Conservation (phyloP, 2,329 filamentous ascomycete genomes). For the Thermomyces lanuginosus region DNA sequence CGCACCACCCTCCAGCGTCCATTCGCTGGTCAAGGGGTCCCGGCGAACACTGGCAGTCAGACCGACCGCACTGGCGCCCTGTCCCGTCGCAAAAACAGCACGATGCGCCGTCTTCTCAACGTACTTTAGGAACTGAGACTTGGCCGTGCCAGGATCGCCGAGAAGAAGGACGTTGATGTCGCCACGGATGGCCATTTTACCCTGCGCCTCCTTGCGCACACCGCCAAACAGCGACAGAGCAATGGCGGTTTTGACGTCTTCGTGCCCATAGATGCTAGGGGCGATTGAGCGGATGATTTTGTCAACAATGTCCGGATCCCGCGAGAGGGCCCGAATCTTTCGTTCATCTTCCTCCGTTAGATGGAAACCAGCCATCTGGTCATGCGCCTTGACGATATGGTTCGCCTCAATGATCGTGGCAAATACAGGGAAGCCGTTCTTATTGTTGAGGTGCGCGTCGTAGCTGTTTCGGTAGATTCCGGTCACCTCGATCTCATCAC, state of each 20-base stretch:
- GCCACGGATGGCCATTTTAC: slow-evolving; percentile 77
- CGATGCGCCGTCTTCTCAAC: slow-evolving; percentile 94
- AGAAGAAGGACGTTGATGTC: slow-evolving; percentile 96
- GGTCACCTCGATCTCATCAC: slow-evolving; percentile 93
- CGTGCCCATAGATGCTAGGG: slow-evolving; percentile 92
- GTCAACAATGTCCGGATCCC: slow-evolving; percentile 81
- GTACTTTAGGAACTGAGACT: slow-evolving; percentile 94
- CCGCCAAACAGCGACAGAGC: slow-evolving; percentile 89
- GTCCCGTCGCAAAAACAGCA: slow-evolving; percentile 92
- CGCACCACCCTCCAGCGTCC: slow-evolving; percentile 92
- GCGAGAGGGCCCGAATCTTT: slow-evolving; percentile 69
- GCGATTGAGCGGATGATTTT: slow-evolving; percentile 87
- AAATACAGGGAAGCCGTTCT: slow-evolving; percentile 96
- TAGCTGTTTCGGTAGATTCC: slow-evolving; percentile 98
- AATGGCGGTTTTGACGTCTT: slow-evolving; percentile 91
- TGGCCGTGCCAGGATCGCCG: slow-evolving; percentile 92
- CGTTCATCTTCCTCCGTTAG: slow-evolving; percentile 91
- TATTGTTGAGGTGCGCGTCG: slow-evolving; percentile 92
- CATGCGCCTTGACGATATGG: slow-evolving; percentile 90
- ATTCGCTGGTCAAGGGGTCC: slow-evolving; percentile 88
- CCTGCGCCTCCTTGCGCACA: slow-evolving; percentile 78
- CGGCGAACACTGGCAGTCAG: slow-evolving; percentile 90
- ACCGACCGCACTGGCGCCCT: slow-evolving; percentile 94
- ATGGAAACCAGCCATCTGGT: slow-evolving; percentile 91
- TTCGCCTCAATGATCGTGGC: slow-evolving; percentile 96